Evolutionary conservation across 805 yeast genomes (phyloP).

Genomic region (Cyberlindnera maritima): DNA sequence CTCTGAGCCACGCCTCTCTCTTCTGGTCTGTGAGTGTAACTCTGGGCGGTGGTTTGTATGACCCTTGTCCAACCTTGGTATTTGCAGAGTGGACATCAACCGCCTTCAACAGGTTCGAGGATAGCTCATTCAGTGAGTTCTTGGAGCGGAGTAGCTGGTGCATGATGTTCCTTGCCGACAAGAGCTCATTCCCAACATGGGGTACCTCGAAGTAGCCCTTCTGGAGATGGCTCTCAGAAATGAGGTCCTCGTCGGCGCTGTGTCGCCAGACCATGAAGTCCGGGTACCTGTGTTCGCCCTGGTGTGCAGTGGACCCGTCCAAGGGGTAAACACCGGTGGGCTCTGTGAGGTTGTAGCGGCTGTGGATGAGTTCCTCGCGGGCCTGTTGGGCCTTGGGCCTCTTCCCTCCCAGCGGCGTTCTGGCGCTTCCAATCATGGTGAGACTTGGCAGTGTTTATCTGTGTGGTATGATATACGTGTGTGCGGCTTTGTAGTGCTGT

Average conservation of each 20-base stretch:
- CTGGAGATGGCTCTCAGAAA: conserved; percentile 55
- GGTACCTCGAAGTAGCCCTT: conserved; percentile 72
- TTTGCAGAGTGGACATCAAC: conserved; percentile 44
- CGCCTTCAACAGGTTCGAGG: conserved; percentile 45
- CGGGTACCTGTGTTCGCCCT: conserved; percentile 44
- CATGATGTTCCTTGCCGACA: conserved; percentile 62
- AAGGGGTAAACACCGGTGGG: conserved; percentile 35
- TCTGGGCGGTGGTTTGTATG: conserved; percentile 80
- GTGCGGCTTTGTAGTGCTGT: neutral
- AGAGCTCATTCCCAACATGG: conserved; percentile 60
- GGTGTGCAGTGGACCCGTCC: conserved; percentile 19
- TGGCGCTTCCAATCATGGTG: conserved; percentile 6
- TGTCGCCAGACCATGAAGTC: conserved; percentile 75
- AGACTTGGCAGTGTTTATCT: neutral
- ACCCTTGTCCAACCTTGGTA: conserved; percentile 45
- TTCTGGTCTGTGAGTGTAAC: conserved; percentile 88
- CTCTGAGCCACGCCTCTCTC: conserved; percentile 81
- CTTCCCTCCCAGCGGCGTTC: conserved; percentile 9
- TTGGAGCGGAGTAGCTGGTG: conserved; percentile 28
- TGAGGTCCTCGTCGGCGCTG: conserved; percentile 48
- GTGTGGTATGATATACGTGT: too few relatives aligned
- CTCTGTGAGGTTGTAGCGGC: conserved; percentile 31
- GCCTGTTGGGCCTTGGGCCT: conserved; percentile 13
- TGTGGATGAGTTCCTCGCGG: conserved; percentile 28
- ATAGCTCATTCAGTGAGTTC: conserved; percentile 45